Evolutionary conservation across 495 filamentous ascomycete species (phyloP), one percentile per base, ranked within the genome.

Genomic region (Gamarada debralockiae): DNA sequence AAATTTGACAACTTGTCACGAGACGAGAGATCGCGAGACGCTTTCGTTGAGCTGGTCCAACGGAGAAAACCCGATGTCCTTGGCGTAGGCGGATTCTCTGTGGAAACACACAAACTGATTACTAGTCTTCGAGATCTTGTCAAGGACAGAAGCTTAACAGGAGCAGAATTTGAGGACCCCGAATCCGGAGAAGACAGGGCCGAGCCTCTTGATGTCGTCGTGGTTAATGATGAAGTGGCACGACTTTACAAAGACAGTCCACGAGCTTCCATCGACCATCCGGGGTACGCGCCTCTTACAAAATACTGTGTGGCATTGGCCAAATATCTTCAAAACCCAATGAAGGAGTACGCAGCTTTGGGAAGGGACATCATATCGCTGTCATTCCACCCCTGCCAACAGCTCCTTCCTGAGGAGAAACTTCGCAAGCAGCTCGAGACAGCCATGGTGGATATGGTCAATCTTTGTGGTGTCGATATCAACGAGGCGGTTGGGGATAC

Each of bases 391-490:
- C 81, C 89, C 20, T 89, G 89, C 52, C 93, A 98, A 67, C 83
- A 91, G 49, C 81, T 96, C 39, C 76, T 98, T 7, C 82, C 90
- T 0, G 84, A 87, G 46, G 92, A 97, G 2, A 87, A 95, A 66
- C 73, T 97, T 4, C 67, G 86, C 40, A 89, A 87, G 65, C 80
- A 90, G 50, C 78, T 98, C 18, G 93, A 97, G 59, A 93, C 88
- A 1, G 89, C 91, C 17, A 85, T 98, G 79, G 92, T 97, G 4
- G 95, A 98, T 62, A 96, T 95, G 83, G 93, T 98, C 59, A 98
- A 98, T 65, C 78, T 98, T 9, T 87, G 89, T 49, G 93, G 93
- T 53, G 91, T 98, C 18, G 87, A 97, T 56, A 83, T 97, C 62
- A 96, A 96, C 60, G 91, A 96, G 48, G 91, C 93, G 9, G 82